Evolutionary conservation across 345 rosid genomes (phyloP).

Genomic region (Citrus mangshanensis): DNA sequence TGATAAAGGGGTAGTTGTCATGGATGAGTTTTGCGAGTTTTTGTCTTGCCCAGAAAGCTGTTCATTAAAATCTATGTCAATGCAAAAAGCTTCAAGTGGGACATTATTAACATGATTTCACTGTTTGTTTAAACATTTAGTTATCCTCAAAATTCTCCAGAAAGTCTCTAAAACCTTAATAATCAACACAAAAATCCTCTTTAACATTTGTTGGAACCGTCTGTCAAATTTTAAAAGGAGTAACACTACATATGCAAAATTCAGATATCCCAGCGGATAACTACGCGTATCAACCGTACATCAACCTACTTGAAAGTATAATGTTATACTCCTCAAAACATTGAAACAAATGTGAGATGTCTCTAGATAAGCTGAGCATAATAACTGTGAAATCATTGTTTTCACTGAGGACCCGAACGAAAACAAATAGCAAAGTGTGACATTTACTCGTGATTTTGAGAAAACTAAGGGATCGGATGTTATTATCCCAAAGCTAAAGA

Average conservation of each 20-base stretch:
- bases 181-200: neutral
- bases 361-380: too few species aligned
- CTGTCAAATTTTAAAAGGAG: too few species aligned
- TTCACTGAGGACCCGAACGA: too few species aligned
- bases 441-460: neutral
- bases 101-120: neutral
- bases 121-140: neutral
- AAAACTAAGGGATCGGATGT: neutral
- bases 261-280: too few species aligned
- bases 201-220: neutral
- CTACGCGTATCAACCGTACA: too few species aligned
- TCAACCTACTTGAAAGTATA: too few species aligned
- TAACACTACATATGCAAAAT: too few species aligned
- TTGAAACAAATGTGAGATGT: too few species aligned
- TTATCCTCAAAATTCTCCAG: neutral
- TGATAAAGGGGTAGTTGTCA: constrained; percentile 13
- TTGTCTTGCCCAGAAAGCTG: constrained; percentile 94
- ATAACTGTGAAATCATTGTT: too few species aligned
- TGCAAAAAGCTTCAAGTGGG: neutral
- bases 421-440: too few species aligned
- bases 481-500: neutral
- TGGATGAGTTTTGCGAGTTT: constrained; percentile 26
- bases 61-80: constrained; percentile 5
- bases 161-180: neutral
- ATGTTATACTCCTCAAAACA: too few species aligned